Conservation (phyloP, 441 rosid species). For the Croton laevigatus region DNA sequence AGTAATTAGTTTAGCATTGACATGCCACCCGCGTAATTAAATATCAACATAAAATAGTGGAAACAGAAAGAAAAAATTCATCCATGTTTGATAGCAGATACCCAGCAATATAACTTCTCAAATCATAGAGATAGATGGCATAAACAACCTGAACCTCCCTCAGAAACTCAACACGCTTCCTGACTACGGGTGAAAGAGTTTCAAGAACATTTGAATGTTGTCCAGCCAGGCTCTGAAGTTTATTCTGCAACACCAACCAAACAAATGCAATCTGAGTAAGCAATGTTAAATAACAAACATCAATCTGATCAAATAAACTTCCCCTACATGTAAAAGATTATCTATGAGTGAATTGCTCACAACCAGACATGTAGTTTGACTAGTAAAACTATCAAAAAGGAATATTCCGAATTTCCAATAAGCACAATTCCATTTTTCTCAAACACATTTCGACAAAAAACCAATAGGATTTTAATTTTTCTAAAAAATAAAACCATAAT, state of each 20-base stretch:
- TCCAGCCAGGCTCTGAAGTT: slow-evolving; percentile 77
- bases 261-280: not conserved
- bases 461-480: no score
- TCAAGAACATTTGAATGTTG: slow-evolving; percentile 66
- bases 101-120: not conserved
- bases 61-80: not conserved
- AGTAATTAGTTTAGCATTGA: not conserved
- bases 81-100: not conserved
- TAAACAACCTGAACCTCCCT: slow-evolving; percentile 59
- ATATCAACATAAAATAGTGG: not conserved
- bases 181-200: slow-evolving; percentile 38
- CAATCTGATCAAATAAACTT: not conserved
- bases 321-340: not conserved
- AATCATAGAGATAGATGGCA: not conserved
- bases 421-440: not conserved
- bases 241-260: slow-evolving; percentile 43
- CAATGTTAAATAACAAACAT: not conserved
- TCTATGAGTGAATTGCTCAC: not conserved
- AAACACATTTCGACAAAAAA: not conserved
- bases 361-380: not conserved
- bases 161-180: slow-evolving; percentile 71
- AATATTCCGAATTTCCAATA: not conserved
- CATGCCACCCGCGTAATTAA: not conserved
- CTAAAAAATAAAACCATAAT: not conserved
- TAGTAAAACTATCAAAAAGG: not conserved